Evolutionary conservation across 768 basidiomycete species (phyloP), one percentile per base, ranked within the genome.

Genomic region (Auricularia auricula-judae): DNA sequence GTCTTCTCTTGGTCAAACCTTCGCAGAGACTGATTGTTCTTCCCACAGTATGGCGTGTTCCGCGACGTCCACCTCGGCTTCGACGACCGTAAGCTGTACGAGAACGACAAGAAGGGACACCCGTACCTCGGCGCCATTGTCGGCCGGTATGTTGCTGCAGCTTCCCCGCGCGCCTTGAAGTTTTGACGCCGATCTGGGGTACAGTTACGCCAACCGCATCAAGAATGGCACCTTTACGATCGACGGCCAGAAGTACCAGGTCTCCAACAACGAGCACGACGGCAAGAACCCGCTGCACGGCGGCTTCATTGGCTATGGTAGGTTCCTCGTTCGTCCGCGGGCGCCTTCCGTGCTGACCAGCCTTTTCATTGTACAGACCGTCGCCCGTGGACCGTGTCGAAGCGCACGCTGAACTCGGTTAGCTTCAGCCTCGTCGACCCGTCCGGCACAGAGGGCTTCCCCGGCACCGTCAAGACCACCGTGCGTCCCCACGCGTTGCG

Each of bases 61-160:
- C 74, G 80, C 59, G 83, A 85, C 70, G 78, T 86, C 10, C 74
- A 84, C n/a, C 74, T 84, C 1, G 84, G 84, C 1, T 85, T 83
- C 66, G 83, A 85, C 66, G 79, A 84, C 67, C 81, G 80, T 10
- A 34, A 14, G 29, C 56, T 59, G 11, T 59, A 59, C 56, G 56
- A 35, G 23, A 29, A 23, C 56, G 56, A 29, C 29, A 34, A 14
- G 29, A 33, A 33, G 29, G 56, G 56, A 36, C 81, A 82, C 65
- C 82, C 81, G 0, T 78, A 79, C 1, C 79, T 84, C 61, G 76
- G 76, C n/a, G 75, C 78, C 11, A 69, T 80, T 33, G 76, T 79
- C 34, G 78, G 78, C 53, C 47, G 36, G 59, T 61, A 11, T 16
- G 23, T 59, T 36, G 8, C 43, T 36, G 35, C 47, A 29, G 12